Percentiles rank a stretch among this genome's conserved stretches.
phyloP scores from a whole-genome alignment of 2,329 filamentous ascomycete species.

The Neofusicoccum ribis region DNA sequence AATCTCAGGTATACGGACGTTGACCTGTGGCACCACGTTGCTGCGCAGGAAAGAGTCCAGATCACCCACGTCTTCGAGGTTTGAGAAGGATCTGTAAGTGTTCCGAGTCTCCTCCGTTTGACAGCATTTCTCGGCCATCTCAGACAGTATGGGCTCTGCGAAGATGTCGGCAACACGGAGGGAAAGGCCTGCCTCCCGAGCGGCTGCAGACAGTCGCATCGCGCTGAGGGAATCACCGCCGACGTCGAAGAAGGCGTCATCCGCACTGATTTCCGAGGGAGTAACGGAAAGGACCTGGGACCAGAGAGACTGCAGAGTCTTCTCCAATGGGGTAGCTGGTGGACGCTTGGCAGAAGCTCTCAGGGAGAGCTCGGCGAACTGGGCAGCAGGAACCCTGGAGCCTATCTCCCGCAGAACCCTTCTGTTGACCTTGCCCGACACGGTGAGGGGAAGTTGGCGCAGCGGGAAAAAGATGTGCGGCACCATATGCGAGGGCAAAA shows the following conservation, averaged over 20 bases:
- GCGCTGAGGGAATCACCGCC: constrained; percentile 52
- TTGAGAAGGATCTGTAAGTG: not conserved
- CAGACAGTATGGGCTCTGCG: constrained; percentile 44
- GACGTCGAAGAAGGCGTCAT: constrained; percentile 49
- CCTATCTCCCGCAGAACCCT: no score
- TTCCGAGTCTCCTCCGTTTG: not conserved
- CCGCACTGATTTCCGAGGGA: constrained; percentile 12
- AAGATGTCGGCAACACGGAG: constrained; percentile 60
- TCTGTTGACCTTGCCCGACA: no score
- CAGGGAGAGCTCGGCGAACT: no score
- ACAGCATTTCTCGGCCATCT: constrained; percentile 45
- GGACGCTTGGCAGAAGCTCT: no score
- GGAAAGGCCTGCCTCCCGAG: constrained; percentile 49
- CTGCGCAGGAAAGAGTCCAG: not conserved
- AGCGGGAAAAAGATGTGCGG: no score
- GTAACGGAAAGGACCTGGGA: no score
- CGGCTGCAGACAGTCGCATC: constrained; percentile 58
- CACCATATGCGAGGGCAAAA: no score
- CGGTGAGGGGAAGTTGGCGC: no score
- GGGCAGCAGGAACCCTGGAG: no score
- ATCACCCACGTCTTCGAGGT: not conserved
- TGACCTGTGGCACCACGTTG: not conserved
- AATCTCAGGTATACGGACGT: not conserved
- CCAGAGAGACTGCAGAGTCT: no score
- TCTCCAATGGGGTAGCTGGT: no score